A percentile compares a stretch with the other conserved stretches of the same genome.
Evolutionary conservation across 2,329 filamentous ascomycete species (phyloP).

Genomic region (Verticillium nonalfalfae): DNA sequence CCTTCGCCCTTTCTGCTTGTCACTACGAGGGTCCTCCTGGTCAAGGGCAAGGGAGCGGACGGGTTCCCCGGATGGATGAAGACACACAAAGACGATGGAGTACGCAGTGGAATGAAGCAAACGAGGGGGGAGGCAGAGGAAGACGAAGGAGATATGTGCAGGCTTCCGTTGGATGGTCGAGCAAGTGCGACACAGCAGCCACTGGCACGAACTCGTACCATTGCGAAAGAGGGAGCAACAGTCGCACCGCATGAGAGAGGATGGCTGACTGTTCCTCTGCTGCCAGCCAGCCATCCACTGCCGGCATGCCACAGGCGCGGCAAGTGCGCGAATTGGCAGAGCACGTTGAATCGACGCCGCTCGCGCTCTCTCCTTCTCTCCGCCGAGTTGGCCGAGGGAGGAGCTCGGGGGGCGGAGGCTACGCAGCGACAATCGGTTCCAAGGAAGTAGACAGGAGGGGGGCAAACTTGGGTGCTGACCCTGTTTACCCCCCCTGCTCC

Average conservation of each 20-base stretch:
- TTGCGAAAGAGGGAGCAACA: not conserved
- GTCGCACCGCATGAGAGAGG: not conserved
- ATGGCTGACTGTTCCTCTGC: not conserved
- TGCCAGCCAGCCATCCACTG: not conserved
- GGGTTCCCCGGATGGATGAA: not conserved
- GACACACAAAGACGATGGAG: too few relatives aligned
- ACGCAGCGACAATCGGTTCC: not conserved
- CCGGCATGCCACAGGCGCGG: not conserved
- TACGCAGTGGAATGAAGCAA: not conserved
- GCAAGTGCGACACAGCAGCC: not conserved
- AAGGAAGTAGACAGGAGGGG: not conserved
- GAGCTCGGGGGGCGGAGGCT: not conserved
- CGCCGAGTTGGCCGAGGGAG: not conserved
- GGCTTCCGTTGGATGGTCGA: not conserved
- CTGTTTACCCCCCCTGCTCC: not conserved
- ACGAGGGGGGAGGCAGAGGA: not conserved
- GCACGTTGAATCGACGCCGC: not conserved
- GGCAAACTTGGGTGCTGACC: not conserved
- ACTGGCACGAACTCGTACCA: not conserved
- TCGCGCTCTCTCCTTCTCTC: not conserved
- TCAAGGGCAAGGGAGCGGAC: not conserved
- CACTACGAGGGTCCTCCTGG: not conserved
- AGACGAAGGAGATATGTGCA: too few relatives aligned
- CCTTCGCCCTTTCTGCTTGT: not conserved
- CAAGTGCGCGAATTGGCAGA: not conserved